Base-by-base conservation (phyloP, 164 flowering plant species). In the Stephania japonica region DNA sequence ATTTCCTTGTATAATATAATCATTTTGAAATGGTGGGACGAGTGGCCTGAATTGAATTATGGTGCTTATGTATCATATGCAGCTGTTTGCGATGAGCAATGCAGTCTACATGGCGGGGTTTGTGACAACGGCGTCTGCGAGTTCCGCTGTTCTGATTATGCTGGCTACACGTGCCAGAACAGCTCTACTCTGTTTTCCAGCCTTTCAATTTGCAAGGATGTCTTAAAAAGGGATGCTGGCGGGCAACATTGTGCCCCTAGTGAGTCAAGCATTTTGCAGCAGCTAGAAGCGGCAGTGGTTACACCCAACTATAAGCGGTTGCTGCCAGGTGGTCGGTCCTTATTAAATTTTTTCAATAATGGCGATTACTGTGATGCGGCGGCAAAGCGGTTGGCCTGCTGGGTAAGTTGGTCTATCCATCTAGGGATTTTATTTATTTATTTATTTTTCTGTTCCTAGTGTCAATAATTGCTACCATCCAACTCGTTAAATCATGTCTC, bases 211-310 rank as follows among this genome's bases (percentile, higher is more conserved):
- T 96, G 99, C 84, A 83, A 86, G 74, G 81, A 89, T 77, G 97
- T 96, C 38, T 78, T 93, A 63, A 82, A 82, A 49, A 85, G 82
- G 26, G 97, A 89, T 80, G 82, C 82, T 2, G 71, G 78, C 32
- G 99, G 93, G 23, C 92, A 91, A 76, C 99, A 93, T 76, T 96
- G 99, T 88, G 98, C 95, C 5, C 99, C 99, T 41, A 86, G 94
- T 76, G 99, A 96, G 74, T 79, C 87, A 7, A 89, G 97, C 72
- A 86, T 91, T 56, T 76, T 96, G 69, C 95, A 91, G 82, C 99
- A 96, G 86, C 87, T 96, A 24, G 99, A 96, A 83, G 97, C 89
- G 69, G 98, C 89, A 4, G 99, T 96, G 14, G 98, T 96, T 67
- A 87, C 84, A 86, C 97, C 99, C 65, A 95, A 95, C 78, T 95